A percentile compares a stretch with the other conserved stretches of the same genome.
These are phyloP conservation scores for Phylloporus arenicola DNA, from an alignment of 768 basidiomycete species.

Conservation along the genomic window DNA sequence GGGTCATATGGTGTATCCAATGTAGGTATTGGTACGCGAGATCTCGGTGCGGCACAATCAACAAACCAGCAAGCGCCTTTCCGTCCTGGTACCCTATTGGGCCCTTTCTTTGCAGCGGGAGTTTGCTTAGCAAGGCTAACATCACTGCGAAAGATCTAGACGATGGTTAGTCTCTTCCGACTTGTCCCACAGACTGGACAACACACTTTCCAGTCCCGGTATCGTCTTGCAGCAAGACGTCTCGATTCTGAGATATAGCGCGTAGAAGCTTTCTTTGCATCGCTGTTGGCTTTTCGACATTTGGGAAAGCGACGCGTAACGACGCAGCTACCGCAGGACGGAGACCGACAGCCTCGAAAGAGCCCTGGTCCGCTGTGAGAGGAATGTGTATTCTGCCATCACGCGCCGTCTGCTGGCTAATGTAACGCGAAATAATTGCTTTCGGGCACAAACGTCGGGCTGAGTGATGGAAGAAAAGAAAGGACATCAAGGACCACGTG, in stretches of 20 bases:
- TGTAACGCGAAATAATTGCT: constrained; percentile 19
- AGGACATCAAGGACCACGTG: constrained; percentile 25
- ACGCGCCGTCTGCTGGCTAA: constrained; percentile 22
- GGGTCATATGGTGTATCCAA: constrained; percentile 56
- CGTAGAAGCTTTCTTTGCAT: constrained; percentile 59
- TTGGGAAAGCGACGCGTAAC: constrained; percentile 56
- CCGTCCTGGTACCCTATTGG: constrained; percentile 11
- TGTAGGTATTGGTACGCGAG: constrained; percentile 60
- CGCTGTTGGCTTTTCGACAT: constrained; percentile 50
- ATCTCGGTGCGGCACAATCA: constrained; percentile 71
- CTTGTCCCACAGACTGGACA: background rate
- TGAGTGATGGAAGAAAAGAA: constrained; percentile 10
- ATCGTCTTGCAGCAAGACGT: constrained; percentile 61
- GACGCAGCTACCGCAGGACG: constrained; percentile 43
- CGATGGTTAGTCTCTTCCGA: constrained; percentile 2
- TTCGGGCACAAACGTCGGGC: constrained; percentile 19
- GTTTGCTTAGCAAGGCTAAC: constrained; percentile 59
- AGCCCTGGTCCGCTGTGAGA: constrained; percentile 3
- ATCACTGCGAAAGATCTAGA: constrained; percentile 67
- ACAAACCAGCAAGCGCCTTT: constrained; percentile 45
- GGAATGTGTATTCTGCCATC: background rate
- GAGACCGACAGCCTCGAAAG: constrained; percentile 53
- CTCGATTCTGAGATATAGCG: constrained; percentile 49
- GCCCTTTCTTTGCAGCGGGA: constrained; percentile 27
- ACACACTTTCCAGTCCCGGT: constrained; percentile 82